A percentile compares a stretch with the other conserved stretches of the same genome.
These are phyloP conservation scores for Sporopachydermia cereana DNA, from an alignment of 1,139 yeast species.

Conservation along the genomic window DNA sequence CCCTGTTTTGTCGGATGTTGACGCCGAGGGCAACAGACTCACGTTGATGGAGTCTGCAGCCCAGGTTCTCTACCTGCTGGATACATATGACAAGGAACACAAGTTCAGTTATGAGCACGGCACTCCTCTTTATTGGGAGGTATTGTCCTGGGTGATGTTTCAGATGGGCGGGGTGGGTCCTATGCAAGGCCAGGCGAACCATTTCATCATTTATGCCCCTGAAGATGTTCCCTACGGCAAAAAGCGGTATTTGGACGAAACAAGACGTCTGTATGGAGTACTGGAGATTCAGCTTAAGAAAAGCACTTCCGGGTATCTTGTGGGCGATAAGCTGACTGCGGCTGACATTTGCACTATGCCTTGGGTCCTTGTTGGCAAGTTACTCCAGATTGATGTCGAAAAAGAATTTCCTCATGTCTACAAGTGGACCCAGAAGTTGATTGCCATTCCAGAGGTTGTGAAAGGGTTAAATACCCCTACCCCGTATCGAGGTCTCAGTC, in stretches of 20 bases:
- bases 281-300: constrained; percentile 35
- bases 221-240: constrained; percentile 42
- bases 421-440: constrained; percentile 34
- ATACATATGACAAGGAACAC: constrained; percentile 41
- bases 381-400: constrained; percentile 26
- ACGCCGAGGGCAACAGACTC: constrained; percentile 27
- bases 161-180: constrained; percentile 53
- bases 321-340: constrained; percentile 42
- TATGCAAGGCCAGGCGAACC: constrained; percentile 47
- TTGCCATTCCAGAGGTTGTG: constrained; percentile 28
- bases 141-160: constrained; percentile 40
- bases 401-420: constrained; percentile 32
- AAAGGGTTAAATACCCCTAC: constrained; percentile 24
- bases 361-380: constrained; percentile 20
- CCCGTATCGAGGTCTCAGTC: background rate
- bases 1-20: constrained; percentile 42
- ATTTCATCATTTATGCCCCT: constrained; percentile 32
- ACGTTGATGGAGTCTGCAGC: constrained; percentile 47
- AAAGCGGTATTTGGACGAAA: constrained; percentile 38
- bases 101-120: constrained; percentile 36
- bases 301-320: constrained; percentile 39
- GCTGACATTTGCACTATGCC: constrained; percentile 41
- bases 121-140: constrained; percentile 36
- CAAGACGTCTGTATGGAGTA: constrained; percentile 41
- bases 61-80: constrained; percentile 41